Percentiles rank a stretch among this genome's conserved stretches.
Evolutionary conservation across 2,329 filamentous ascomycete genomes (phyloP).

Genomic region (Ascochyta fabae): DNA sequence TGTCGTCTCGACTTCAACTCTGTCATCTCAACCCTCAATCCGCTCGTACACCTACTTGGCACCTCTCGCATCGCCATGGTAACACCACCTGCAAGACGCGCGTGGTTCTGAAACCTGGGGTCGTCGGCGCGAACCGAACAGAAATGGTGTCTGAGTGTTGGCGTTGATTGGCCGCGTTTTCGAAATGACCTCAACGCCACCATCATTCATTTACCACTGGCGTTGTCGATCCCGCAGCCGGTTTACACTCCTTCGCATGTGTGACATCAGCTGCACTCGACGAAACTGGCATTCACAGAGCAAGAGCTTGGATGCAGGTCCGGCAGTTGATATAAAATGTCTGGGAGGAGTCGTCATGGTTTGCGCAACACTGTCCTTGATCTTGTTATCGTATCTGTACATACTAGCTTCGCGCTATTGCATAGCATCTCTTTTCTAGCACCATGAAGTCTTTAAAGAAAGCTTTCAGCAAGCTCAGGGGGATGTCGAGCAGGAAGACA

Average conservation of each 20-base stretch:
- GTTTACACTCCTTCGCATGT: conserved; percentile 28
- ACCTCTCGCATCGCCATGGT: neutral
- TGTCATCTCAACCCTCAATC: neutral
- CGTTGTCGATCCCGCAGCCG: conserved; percentile 27
- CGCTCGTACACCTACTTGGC: neutral
- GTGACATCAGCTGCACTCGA: conserved; percentile 42
- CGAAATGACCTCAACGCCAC: conserved; percentile 27
- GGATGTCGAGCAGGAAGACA: conserved; percentile 14
- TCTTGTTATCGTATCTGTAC: neutral
- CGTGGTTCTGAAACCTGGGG: conserved; percentile 27
- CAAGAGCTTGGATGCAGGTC: conserved; percentile 17
- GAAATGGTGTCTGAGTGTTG: conserved; percentile 24
- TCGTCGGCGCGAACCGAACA: conserved; percentile 14
- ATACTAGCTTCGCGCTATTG: conserved; percentile 17
- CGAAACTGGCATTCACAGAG: conserved; percentile 23
- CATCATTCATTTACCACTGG: conserved; percentile 20
- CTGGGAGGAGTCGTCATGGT: conserved; percentile 7
- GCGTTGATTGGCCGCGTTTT: conserved; percentile 25
- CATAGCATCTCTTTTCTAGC: conserved; percentile 13
- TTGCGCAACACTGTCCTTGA: conserved; percentile 1
- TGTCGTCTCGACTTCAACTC: neutral
- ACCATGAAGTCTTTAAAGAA: conserved; percentile 37
- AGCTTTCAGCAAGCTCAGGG: conserved; percentile 34
- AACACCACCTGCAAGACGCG: conserved; percentile 27
- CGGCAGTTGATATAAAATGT: conserved; percentile 26